Evolutionary conservation across 2,329 filamentous ascomycete species (phyloP).

Genomic region (Ceratocystis lukuohia): DNA sequence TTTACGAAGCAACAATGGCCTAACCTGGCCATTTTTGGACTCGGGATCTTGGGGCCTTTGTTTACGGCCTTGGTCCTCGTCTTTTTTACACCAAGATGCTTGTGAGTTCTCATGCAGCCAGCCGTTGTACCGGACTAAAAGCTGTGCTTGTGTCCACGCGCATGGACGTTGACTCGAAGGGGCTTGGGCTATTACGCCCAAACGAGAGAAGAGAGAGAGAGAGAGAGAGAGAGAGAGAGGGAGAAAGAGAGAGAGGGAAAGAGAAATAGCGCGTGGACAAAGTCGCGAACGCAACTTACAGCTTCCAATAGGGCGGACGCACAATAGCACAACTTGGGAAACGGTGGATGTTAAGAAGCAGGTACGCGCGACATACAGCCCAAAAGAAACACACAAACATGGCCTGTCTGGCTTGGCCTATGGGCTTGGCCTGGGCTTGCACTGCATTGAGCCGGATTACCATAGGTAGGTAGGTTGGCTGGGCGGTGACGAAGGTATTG

Average conservation of each 20-base stretch:
- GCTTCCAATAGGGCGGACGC: not conserved
- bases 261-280: no score
- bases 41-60: no score
- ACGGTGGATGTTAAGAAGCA: not conserved
- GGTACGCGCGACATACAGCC: constrained; percentile 6
- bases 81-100: not conserved
- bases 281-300: not conserved
- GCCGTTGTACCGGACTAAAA: not conserved
- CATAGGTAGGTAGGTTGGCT: not conserved
- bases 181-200: no score
- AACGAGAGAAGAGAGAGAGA: not conserved
- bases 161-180: not conserved
- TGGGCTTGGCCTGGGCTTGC: no score
- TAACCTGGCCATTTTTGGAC: not conserved
- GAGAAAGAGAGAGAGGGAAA: not conserved
- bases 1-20: not conserved
- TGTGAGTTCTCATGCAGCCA: not conserved
- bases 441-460: no score
- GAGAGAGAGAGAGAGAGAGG: not conserved
- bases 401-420: no score
- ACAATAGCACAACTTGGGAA: not conserved
- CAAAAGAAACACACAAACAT: not conserved
- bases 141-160: not conserved
- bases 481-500: not conserved
- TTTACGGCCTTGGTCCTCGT: not conserved